These are phyloP conservation scores for Trichoderma afroharzianum DNA, from an alignment of 2,329 filamentous ascomycete genomes.

Conservation along the genomic window DNA sequence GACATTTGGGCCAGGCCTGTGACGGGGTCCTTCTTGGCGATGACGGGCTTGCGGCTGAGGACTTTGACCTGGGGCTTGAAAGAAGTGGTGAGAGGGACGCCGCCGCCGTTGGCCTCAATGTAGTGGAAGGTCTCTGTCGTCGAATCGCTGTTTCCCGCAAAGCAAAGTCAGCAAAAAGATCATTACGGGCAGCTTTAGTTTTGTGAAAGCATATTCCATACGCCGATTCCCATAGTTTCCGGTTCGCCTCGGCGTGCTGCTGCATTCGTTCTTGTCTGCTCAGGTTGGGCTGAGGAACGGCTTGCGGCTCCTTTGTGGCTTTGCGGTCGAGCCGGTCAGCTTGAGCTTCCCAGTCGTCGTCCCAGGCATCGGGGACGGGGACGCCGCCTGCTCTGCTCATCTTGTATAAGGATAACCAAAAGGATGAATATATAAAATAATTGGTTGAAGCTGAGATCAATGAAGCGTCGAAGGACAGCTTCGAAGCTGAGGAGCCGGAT, in stretches of 20 bases:
- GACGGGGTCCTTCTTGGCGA: constrained; percentile 56
- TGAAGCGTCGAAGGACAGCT: not conserved
- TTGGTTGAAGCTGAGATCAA: not conserved
- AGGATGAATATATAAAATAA: not conserved
- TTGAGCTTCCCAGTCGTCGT: constrained; percentile 82
- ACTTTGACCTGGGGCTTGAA: constrained; percentile 84
- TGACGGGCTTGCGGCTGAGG: constrained; percentile 73
- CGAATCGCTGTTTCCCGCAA: constrained; percentile 56
- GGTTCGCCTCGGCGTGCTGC: constrained; percentile 78
- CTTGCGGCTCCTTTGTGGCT: constrained; percentile 32
- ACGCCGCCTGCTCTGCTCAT: constrained; percentile 45
- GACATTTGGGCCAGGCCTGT: constrained; percentile 45
- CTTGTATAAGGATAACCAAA: not conserved
- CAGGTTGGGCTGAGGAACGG: constrained; percentile 42
- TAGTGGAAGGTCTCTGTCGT: constrained; percentile 67
- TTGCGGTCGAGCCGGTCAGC: constrained; percentile 56
- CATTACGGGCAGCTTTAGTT: not conserved
- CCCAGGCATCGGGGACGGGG: constrained; percentile 78
- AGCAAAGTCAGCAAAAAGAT: not conserved
- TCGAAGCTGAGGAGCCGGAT: not conserved
- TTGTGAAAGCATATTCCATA: constrained; percentile 41
- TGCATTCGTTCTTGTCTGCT: constrained; percentile 75
- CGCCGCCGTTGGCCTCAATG: constrained; percentile 58
- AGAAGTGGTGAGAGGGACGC: constrained; percentile 57
- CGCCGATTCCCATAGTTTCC: constrained; percentile 86